Percentiles rank a stretch among this genome's conserved stretches.
Evolutionary conservation across 495 filamentous ascomycete genomes (phyloP).

Genomic region (Hypomontagnella submonticulosa): DNA sequence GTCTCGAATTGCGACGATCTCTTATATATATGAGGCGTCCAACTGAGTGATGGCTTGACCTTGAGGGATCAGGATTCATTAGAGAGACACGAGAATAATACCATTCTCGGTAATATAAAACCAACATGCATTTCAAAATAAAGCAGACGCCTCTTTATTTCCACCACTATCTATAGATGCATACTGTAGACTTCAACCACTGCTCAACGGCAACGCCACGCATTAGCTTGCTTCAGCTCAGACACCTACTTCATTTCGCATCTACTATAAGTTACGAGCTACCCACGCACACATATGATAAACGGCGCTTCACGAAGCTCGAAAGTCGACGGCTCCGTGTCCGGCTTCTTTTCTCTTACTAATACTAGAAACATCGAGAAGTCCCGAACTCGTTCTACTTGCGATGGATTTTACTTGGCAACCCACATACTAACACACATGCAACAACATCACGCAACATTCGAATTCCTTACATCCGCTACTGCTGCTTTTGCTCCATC

Average conservation of each 20-base stretch:
- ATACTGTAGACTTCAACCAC: neutral
- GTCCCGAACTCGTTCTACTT: neutral
- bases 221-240: slow-evolving; percentile 10
- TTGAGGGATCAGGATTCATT: slow-evolving; percentile 16
- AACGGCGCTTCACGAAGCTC: neutral
- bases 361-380: slow-evolving; percentile 10
- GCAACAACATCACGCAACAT: slow-evolving; percentile 15
- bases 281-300: too few species aligned
- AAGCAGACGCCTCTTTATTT: neutral
- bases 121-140: slow-evolving; percentile 13
- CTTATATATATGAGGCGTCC: neutral
- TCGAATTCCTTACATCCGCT: slow-evolving; percentile 15
- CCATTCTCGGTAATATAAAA: slow-evolving; percentile 7
- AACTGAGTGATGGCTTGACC: slow-evolving; percentile 1
- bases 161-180: slow-evolving; percentile 2
- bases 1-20: slow-evolving; percentile 31
- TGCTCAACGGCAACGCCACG: slow-evolving; percentile 25
- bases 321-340: neutral
- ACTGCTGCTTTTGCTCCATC: slow-evolving; percentile 13
- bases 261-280: too few species aligned
- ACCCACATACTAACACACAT: slow-evolving; percentile 15
- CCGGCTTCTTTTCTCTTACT: neutral
- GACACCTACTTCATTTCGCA: neutral
- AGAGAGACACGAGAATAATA: slow-evolving; percentile 16
- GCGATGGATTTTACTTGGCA: slow-evolving; percentile 1